Conservation (phyloP, 2,329 filamentous ascomycete species). For the Colletotrichum sidae region DNA sequence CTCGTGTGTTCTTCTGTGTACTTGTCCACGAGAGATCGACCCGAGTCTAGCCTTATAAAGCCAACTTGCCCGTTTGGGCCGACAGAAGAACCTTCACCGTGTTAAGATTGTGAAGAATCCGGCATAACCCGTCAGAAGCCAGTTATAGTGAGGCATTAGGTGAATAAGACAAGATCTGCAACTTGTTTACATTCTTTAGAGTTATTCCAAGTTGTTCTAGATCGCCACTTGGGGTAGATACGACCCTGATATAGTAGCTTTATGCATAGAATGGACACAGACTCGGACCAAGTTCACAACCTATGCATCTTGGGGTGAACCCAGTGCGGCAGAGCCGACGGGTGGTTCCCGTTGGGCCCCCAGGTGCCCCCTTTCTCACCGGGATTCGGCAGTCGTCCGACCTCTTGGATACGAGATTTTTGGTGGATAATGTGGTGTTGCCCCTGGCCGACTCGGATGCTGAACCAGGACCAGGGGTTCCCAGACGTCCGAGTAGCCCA, state of each 20-base stretch:
- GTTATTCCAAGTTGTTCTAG: too few relatives aligned
- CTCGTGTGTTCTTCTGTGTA: background rate
- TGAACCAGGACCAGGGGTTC: slow-evolving; percentile 1
- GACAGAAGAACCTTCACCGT: slow-evolving; percentile 24
- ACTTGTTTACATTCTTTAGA: too few relatives aligned
- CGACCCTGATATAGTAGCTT: background rate
- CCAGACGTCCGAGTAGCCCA: background rate
- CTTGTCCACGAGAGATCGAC: background rate
- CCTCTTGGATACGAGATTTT: slow-evolving; percentile 31
- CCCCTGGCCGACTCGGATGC: background rate
- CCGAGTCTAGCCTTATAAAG: background rate
- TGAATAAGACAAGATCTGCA: slow-evolving; percentile 1
- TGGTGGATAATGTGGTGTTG: background rate
- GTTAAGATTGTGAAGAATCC: slow-evolving; percentile 18
- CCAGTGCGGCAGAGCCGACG: background rate
- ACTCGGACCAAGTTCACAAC: background rate
- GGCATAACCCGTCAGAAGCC: slow-evolving; percentile 2
- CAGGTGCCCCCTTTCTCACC: background rate
- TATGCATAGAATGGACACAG: slow-evolving; percentile 2
- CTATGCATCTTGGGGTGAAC: background rate
- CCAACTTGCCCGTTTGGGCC: background rate
- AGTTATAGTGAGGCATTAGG: slow-evolving; percentile 11
- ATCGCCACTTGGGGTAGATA: too few relatives aligned
- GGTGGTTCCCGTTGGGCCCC: background rate
- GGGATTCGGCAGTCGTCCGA: slow-evolving; percentile 22